Evolutionary conservation across 2,329 filamentous ascomycete species (phyloP).

Genomic region (Geosmithia morbida): DNA sequence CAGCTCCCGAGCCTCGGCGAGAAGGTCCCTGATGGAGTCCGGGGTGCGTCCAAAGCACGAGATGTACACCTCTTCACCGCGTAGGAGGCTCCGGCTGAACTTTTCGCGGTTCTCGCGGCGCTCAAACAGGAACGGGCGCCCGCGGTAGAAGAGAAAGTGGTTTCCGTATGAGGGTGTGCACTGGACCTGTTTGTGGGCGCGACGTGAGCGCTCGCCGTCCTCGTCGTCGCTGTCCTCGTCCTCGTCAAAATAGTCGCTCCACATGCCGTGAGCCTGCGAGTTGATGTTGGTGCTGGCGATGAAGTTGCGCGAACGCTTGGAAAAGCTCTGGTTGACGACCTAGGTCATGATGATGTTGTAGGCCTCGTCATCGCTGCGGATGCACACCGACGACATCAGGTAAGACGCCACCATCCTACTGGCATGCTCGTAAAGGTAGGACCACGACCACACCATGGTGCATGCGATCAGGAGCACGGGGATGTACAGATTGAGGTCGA

Average conservation of each 20-base stretch:
- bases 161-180: conserved; percentile 56
- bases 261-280: conserved; percentile 34
- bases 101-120: conserved; percentile 33
- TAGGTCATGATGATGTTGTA: conserved; percentile 61
- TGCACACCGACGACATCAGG: conserved; percentile 51
- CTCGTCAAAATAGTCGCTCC: conserved; percentile 25
- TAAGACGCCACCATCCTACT: conserved; percentile 33
- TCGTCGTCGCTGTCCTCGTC: conserved; percentile 17
- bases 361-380: conserved; percentile 56
- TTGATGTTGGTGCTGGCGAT: conserved; percentile 49
- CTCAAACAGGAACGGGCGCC: conserved; percentile 41
- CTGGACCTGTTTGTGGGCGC: conserved; percentile 32
- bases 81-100: conserved; percentile 21
- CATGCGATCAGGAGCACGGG: conserved; percentile 38
- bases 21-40: conserved; percentile 43
- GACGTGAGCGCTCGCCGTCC: conserved; percentile 16
- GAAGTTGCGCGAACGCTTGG: conserved; percentile 43
- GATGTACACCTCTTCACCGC: conserved; percentile 44
- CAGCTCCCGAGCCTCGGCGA: conserved; percentile 39
- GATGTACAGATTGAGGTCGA: conserved; percentile 50
- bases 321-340: conserved; percentile 49
- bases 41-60: conserved; percentile 49
- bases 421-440: conserved; percentile 34
- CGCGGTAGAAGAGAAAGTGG: conserved; percentile 55
- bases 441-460: conserved; percentile 32